Evolutionary conservation across 2,329 filamentous ascomycete genomes (phyloP), one percentile per base, ranked within the genome.

Genomic region (Hypoxylon sp.): DNA sequence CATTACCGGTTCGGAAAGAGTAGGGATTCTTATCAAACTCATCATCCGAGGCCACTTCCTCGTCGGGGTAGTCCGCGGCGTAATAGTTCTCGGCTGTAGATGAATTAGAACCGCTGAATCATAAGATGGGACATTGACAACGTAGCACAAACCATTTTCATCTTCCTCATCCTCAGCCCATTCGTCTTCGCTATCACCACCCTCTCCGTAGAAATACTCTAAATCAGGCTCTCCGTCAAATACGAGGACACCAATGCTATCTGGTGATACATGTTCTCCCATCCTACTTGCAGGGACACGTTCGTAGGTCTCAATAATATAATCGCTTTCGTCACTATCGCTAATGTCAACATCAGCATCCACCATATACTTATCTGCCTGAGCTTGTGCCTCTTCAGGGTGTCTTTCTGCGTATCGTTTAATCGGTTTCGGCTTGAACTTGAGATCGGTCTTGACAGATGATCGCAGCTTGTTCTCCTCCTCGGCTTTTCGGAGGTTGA

Each of bases 31-130:
- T 81, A 47, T 83, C 86, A 68, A 84, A 87, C 77, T 91, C 89
- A 71, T 92, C 90, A 72, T 94, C 91, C 14, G 88, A 90, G 48
- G 88, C 90, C 13, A 94, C 85, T 77, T 94, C 92, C 59, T 94
- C 92, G 68, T 94, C 92, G 0, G 92, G 92, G 72, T 94, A 94
- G 77, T 94, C 92, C 59, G 91, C 90, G 3, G 90, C 89, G 76
- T 94, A 94, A 79, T 93, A 90, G 74, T 93, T 91, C 77, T 94
- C 92, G 37, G 92, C 91, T 90, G 67, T 35, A 51, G 8, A 44
- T 24, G 4, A 2, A 56, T 68, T 53, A 69, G 65, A 33, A 13
- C 13, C 14, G 26, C 9, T 37, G 31, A n/a, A 39, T 13, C 4
- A 2, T 24, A 48, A 22, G 19, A 10, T 10, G n/a, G 0, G 19